Evolutionary conservation across 768 basidiomycete genomes (phyloP).

Genomic region (Astraeus odoratus): DNA sequence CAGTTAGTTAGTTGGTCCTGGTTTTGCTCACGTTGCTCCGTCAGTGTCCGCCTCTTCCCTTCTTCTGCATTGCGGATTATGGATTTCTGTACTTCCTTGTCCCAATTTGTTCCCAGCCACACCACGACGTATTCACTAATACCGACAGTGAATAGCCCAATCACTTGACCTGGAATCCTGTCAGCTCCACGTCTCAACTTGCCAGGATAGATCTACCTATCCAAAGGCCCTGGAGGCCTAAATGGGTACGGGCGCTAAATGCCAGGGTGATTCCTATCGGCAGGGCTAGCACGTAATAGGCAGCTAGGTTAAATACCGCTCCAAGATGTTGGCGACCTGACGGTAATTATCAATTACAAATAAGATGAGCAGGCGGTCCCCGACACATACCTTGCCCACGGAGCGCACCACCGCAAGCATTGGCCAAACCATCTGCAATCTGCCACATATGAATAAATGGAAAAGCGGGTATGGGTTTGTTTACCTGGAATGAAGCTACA

Average conservation of each 20-base stretch:
- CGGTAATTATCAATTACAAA: constrained; percentile 6
- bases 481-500: constrained; percentile 48
- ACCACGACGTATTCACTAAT: constrained; percentile 60
- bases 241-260: constrained; percentile 29
- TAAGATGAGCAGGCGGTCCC: no score
- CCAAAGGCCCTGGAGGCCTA: constrained; percentile 48
- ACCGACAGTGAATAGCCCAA: constrained; percentile 68
- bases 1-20: constrained; percentile 13
- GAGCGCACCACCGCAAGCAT: constrained; percentile 43
- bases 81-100: constrained; percentile 37
- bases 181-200: constrained; percentile 5
- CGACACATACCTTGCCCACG: constrained; percentile 37
- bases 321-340: constrained; percentile 60
- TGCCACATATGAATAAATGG: constrained; percentile 8
- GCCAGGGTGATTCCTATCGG: constrained; percentile 48
- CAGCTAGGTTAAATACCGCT: constrained; percentile 65
- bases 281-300: constrained; percentile 50
- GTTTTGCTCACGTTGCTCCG: constrained; percentile 15
- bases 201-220: constrained; percentile 27
- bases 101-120: constrained; percentile 45
- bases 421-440: constrained; percentile 47
- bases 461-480: not conserved
- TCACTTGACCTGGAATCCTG: constrained; percentile 50
- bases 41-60: constrained; percentile 22
- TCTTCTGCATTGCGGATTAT: constrained; percentile 30